Base-by-base conservation (phyloP, 2,329 filamentous ascomycete species). In the Botryotinia convoluta region DNA sequence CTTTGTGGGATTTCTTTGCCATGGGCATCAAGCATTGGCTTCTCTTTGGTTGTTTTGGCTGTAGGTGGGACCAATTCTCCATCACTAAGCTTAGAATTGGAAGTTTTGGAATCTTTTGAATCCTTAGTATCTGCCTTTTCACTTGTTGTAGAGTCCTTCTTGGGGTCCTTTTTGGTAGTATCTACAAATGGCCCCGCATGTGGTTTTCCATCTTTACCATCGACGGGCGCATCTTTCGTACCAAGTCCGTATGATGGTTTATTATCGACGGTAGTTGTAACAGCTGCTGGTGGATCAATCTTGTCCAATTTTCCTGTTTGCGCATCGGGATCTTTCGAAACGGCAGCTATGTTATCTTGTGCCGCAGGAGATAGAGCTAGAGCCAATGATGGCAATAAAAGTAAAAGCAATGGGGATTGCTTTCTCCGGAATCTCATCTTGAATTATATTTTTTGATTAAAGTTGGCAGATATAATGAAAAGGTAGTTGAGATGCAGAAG, bases 151-250 rank as follows among this genome's bases (percentile, higher is more conserved):
- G 48, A 87, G 76, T 90, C 89, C 67, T 79, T 79, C 70, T 78
- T 79, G 78, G 75, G 78, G 75, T 91, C 89, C 42, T 79, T 79
- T 74, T 87, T 84, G 32, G 63, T 68, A 26, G 86, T 87, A 75
- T 91, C 89, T 73, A 95, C 90, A 80, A 89, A 91, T 9, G 96
- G 96, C 2, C 96, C 96, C 32, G 91, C 89, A 81, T 98, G 95
- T 64, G 96, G 96, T 84, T 95, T 96, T 65, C 96, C 96, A 84
- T 98, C 96, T 79, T 92, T 92, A 63, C 95, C 95, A 81, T 98
- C 96, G 32, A 98, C 91, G 0, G 95, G 95, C 72, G 93, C 93
- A 84, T 96, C 91, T 81, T 94, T 94, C 69, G 90, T 91, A 71
- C 89, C 89, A 76, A 80, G 72, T 59, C 78, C 78, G 60, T 74